These are phyloP conservation scores for Dryas integrifolia DNA, from an alignment of 331 rosid species.

Conservation along the genomic window DNA sequence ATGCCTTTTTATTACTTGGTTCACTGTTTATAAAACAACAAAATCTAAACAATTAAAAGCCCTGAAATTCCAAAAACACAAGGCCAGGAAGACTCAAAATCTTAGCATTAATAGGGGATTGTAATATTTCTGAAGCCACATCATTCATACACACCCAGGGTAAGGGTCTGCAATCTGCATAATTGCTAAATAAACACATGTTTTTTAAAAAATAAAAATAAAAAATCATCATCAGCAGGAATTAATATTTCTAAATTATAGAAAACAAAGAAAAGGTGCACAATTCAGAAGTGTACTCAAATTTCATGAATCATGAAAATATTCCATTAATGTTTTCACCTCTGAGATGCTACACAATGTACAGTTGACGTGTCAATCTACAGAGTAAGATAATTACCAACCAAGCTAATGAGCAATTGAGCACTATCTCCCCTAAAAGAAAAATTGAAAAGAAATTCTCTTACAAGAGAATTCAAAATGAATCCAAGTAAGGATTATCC, in stretches of 20 bases:
- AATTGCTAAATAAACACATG: background rate
- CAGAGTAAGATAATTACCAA: constrained; percentile 23
- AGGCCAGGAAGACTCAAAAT: constrained; percentile 19
- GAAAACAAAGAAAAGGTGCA: too few species aligned
- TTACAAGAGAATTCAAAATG: constrained; percentile 1
- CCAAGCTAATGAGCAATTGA: background rate
- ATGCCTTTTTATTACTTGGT: background rate
- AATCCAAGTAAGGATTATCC: background rate
- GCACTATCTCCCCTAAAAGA: background rate
- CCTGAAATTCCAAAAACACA: background rate
- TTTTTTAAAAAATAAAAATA: background rate
- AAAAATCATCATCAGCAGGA: too few species aligned
- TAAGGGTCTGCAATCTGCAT: background rate
- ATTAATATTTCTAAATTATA: too few species aligned
- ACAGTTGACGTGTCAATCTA: constrained; percentile 15
- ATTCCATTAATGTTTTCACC: background rate
- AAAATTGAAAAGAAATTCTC: background rate
- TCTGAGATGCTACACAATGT: background rate
- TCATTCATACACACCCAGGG: background rate
- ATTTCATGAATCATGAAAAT: background rate
- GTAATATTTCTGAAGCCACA: constrained; percentile 2
- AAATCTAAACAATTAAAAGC: background rate
- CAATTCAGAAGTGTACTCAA: background rate
- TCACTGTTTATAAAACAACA: background rate
- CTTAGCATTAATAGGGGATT: constrained; percentile 22